Evolutionary conservation across 352 stramenopile genomes (phyloP).

Genomic region (Phytophthora kernoviae): DNA sequence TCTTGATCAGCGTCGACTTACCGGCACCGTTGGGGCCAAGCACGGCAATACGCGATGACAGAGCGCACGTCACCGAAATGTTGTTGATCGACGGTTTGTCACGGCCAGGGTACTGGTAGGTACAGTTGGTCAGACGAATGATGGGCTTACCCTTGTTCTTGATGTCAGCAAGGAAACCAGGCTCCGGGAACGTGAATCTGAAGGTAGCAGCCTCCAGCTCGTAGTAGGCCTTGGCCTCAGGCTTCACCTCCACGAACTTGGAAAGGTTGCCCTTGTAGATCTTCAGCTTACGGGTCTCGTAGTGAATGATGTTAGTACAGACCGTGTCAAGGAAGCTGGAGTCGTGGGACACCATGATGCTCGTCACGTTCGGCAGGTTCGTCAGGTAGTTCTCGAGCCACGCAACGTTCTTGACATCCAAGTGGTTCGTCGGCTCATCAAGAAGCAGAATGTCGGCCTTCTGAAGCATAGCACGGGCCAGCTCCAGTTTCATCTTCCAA

Average conservation of each 20-base stretch:
- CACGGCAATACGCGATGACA: slow-evolving; percentile 81
- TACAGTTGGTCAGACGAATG: slow-evolving; percentile 87
- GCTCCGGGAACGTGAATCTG: slow-evolving; percentile 89
- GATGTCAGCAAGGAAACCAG: slow-evolving; percentile 89
- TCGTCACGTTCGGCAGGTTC: slow-evolving; percentile 88
- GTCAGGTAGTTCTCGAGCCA: slow-evolving; percentile 94
- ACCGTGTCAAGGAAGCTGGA: slow-evolving; percentile 98
- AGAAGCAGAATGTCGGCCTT: slow-evolving; percentile 97
- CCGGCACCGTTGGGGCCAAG: slow-evolving; percentile 93
- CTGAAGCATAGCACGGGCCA: slow-evolving; percentile 95
- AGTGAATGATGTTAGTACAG: slow-evolving; percentile 98
- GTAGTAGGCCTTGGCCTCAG: slow-evolving; percentile 90
- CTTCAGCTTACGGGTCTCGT: slow-evolving; percentile 93
- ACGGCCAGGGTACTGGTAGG: slow-evolving; percentile 83
- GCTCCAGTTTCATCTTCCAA: slow-evolving; percentile 96
- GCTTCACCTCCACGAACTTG: slow-evolving; percentile 85
- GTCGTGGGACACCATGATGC: slow-evolving; percentile 97
- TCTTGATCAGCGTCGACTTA: slow-evolving; percentile 97
- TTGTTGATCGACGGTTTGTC: slow-evolving; percentile 86
- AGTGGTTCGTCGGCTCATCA: slow-evolving; percentile 96
- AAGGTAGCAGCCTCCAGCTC: slow-evolving; percentile 85
- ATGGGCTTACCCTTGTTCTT: slow-evolving; percentile 93
- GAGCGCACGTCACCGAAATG: slow-evolving; percentile 78
- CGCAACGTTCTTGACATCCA: slow-evolving; percentile 93
- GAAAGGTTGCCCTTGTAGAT: slow-evolving; percentile 90